These are phyloP conservation scores for Domatiomyces globalis DNA, from an alignment of 2,329 filamentous ascomycete genomes.

Conservation along the genomic window DNA sequence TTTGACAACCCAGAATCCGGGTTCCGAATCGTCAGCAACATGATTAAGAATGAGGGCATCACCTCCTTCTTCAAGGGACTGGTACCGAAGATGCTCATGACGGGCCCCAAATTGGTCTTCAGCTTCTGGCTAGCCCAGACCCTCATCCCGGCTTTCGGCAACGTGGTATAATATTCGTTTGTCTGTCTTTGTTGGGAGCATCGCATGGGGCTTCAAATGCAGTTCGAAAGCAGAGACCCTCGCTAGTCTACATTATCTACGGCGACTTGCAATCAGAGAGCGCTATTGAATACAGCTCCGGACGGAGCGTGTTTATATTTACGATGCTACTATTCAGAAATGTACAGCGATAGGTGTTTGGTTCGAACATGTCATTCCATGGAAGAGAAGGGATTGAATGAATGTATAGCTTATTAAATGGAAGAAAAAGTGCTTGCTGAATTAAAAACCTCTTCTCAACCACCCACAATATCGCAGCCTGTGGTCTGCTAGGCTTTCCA, in stretches of 20 bases:
- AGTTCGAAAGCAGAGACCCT: not conserved
- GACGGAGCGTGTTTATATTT: not conserved
- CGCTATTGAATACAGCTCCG: not conserved
- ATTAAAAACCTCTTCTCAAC: not conserved
- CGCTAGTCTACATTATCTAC: not conserved
- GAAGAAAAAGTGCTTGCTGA: not conserved
- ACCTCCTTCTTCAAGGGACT: conserved; percentile 94
- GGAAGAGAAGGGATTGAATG: not conserved
- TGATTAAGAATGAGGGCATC: conserved; percentile 80
- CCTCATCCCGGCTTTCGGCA: conserved; percentile 81
- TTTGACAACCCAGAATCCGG: conserved; percentile 96
- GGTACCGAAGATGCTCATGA: conserved; percentile 96
- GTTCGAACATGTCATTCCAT: not conserved
- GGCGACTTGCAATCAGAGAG: not conserved
- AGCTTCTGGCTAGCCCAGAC: conserved; percentile 99
- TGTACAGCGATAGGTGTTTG: not conserved
- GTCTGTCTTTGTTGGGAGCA: not conserved
- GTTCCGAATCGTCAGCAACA: conserved; percentile 79
- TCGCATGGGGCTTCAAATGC: not conserved
- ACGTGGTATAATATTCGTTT: conserved; percentile 38
- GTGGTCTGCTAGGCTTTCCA: not conserved
- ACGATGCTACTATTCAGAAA: not conserved
- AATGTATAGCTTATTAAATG: not conserved
- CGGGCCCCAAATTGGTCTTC: conserved; percentile 95
- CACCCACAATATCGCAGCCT: not conserved